A percentile compares a stretch with the other conserved stretches of the same genome.
Evolutionary conservation across 2,329 filamentous ascomycete species (phyloP).

Genomic region (Fusarium nurragi): DNA sequence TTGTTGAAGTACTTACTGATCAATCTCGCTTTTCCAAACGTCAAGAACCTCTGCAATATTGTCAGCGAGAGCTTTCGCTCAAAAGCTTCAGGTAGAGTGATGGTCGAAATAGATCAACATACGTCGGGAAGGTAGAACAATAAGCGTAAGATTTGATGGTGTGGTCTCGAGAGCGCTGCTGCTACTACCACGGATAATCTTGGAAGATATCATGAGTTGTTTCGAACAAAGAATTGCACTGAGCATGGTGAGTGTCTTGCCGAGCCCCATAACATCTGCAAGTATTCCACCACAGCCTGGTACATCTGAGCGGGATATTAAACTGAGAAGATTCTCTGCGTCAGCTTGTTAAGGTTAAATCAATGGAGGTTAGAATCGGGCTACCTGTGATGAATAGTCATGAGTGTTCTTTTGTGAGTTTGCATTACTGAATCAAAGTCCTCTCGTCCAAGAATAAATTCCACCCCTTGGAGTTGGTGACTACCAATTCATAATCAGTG

Average conservation of each 20-base stretch:
- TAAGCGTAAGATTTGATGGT: accelerated
- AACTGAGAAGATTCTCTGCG: neutral
- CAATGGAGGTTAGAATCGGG: accelerated
- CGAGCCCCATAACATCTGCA: conserved; percentile 2
- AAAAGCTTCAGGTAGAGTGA: no score
- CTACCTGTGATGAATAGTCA: neutral
- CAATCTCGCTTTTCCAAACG: conserved; percentile 4
- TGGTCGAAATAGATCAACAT: neutral
- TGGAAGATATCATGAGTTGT: accelerated
- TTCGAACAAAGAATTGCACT: conserved; percentile 2
- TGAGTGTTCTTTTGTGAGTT: neutral
- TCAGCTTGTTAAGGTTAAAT: no score
- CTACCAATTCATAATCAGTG: neutral
- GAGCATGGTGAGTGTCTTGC: neutral
- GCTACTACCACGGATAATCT: accelerated
- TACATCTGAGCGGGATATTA: accelerated
- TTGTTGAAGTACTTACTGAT: accelerated
- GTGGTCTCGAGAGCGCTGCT: accelerated
- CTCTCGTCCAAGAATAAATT: neutral
- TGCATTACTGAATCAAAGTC: accelerated
- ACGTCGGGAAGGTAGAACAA: conserved; percentile 9
- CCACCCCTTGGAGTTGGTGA: neutral
- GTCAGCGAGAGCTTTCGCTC: neutral
- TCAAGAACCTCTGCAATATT: conserved; percentile 3
- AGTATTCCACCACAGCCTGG: neutral